Conservation (phyloP, 306 rosid genomes). For the Acacia melanoxylon region DNA sequence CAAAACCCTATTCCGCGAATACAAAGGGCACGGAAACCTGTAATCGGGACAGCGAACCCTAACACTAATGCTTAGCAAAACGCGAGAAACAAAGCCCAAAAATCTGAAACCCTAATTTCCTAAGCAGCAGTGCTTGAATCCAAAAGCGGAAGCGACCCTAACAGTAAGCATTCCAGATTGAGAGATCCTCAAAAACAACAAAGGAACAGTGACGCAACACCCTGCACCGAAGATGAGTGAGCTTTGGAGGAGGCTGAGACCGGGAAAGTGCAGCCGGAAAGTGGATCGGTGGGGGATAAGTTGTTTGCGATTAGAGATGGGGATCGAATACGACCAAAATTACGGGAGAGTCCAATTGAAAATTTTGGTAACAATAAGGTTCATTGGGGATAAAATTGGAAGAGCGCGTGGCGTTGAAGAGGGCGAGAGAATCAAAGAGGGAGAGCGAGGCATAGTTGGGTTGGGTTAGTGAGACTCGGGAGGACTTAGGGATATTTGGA, state of each 20-base stretch:
- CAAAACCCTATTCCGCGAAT: slow-evolving; percentile 43
- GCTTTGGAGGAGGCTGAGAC: not conserved
- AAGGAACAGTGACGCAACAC: not conserved
- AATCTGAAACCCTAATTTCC: slow-evolving; percentile 49
- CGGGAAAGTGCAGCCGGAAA: slow-evolving; percentile 12
- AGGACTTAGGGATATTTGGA: slow-evolving; percentile 36
- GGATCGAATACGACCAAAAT: slow-evolving; percentile 44
- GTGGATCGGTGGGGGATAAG: slow-evolving; percentile 36
- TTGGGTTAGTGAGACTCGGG: slow-evolving; percentile 2
- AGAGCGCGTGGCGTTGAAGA: slow-evolving; percentile 32
- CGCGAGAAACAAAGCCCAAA: not conserved
- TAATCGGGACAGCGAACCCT: slow-evolving; percentile 18
- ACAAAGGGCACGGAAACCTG: not conserved
- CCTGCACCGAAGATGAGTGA: not conserved
- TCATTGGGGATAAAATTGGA: slow-evolving; percentile 53
- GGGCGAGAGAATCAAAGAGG: slow-evolving; percentile 16
- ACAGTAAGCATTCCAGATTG: slow-evolving; percentile 1
- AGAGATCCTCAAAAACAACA: not conserved
- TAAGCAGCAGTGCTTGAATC: slow-evolving; percentile 25
- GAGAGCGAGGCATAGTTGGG: too few species aligned
- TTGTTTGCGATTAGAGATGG: slow-evolving; percentile 2
- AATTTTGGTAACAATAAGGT: not conserved
- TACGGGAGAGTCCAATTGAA: slow-evolving; percentile 20
- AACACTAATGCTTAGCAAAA: slow-evolving; percentile 22
- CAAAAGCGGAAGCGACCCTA: slow-evolving; percentile 44